Evolutionary conservation across 805 yeast species (phyloP).

Genomic region (Yarrowia yakushimensis): DNA sequence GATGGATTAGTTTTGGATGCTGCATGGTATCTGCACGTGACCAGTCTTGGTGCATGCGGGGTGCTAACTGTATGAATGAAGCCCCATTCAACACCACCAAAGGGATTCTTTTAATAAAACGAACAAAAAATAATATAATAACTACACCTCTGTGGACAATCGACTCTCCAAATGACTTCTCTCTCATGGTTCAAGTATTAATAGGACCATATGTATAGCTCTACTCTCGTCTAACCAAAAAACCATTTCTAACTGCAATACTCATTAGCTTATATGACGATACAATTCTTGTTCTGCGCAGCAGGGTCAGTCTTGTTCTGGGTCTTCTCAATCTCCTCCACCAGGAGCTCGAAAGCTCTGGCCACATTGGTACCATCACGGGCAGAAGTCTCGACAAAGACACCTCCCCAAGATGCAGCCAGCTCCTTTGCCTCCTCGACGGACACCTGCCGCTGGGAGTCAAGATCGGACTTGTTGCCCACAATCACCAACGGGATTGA

Average conservation of each 20-base stretch:
- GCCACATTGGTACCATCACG: slow-evolving; percentile 70
- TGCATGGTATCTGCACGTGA: slow-evolving; percentile 25
- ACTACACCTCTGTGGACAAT: not conserved
- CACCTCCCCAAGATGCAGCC: slow-evolving; percentile 64
- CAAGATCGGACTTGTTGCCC: slow-evolving; percentile 73
- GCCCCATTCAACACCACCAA: not conserved
- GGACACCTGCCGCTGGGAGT: slow-evolving; percentile 56
- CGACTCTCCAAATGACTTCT: not conserved
- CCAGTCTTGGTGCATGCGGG: slow-evolving; percentile 1
- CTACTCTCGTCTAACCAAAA: not conserved
- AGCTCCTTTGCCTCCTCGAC: slow-evolving; percentile 56
- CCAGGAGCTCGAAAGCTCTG: slow-evolving; percentile 57
- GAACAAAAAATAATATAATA: not conserved
- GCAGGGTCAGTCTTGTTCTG: slow-evolving; percentile 43
- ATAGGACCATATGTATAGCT: not conserved
- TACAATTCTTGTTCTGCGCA: slow-evolving; percentile 48
- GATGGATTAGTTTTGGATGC: slow-evolving; percentile 9
- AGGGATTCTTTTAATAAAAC: not conserved
- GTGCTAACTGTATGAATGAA: not conserved
- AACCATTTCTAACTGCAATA: not conserved
- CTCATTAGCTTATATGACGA: slow-evolving; percentile 39
- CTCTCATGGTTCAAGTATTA: not conserved
- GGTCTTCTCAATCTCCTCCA: slow-evolving; percentile 58
- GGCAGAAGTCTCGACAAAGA: slow-evolving; percentile 81
- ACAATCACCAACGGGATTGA: slow-evolving; percentile 74